phyloP scores from a whole-genome alignment of 139 green algal species.

The Picochlorum sp. region DNA sequence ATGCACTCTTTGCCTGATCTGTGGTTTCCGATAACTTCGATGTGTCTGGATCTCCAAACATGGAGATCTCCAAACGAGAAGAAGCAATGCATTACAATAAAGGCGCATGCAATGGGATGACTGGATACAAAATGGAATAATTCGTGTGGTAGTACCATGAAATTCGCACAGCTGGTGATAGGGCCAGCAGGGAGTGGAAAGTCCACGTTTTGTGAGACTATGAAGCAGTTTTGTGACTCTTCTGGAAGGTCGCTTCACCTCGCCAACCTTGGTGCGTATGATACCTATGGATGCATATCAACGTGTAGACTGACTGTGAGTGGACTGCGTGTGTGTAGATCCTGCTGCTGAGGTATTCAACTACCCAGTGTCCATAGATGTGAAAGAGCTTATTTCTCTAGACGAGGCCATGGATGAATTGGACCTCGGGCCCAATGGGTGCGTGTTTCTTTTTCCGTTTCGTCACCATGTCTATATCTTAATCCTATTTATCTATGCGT shows the following conservation, averaged over 20 bases:
- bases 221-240: constrained; percentile 86
- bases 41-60: too few species aligned
- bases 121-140: too few species aligned
- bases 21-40: too few species aligned
- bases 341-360: constrained; percentile 89
- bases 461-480: too few species aligned
- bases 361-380: constrained; percentile 83
- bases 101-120: too few species aligned
- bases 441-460: background rate
- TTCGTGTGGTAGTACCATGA: constrained; percentile 6
- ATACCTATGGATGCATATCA: background rate
- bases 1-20: too few species aligned
- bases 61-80: too few species aligned
- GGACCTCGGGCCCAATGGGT: constrained; percentile 89
- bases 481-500: background rate
- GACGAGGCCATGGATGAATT: constrained; percentile 96
- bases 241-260: constrained; percentile 70
- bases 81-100: too few species aligned
- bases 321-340: constrained; percentile 41
- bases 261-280: constrained; percentile 85
- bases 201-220: constrained; percentile 90
- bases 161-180: constrained; percentile 84
- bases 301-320: background rate
- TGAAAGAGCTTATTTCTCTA: constrained; percentile 80
- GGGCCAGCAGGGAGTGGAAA: constrained; percentile 94